Evolutionary conservation across 2,329 filamentous ascomycete genomes (phyloP), one percentile per base, ranked within the genome.

Genomic region (Fusarium coicis): DNA sequence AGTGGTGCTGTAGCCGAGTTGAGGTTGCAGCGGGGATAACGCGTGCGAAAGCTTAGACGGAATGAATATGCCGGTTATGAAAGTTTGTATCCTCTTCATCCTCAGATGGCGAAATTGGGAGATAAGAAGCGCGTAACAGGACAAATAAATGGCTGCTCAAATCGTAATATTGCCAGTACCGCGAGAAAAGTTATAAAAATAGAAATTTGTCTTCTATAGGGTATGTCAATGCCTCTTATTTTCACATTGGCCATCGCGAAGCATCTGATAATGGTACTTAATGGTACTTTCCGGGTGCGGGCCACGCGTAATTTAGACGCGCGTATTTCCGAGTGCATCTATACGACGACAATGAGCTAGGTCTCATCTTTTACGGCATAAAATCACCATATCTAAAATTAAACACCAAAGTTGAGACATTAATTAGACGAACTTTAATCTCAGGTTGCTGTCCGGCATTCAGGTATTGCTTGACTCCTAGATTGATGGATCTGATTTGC

Each of bases 241-340:
- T 46, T 30, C 26, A 1, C 15, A 3, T 10, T 49, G 10, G 15
- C 15, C 21, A 18, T 23, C 15, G n/a, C 21, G 2, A 32, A 23
- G 14, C 21, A 34, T 50, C 30, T 34, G 28, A 23, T 34, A 19
- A 18, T 32, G 30, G 28, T 23, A 32, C 30, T 32, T 34, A 19
- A 18, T 32, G 30, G 28, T 23, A 32, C 30, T 32, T 30, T 32
- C 21, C 30, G 47, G 8, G 16, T 52, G n/a, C 30, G 30, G 47
- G 30, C 30, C 47, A 36, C n/a, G 30, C 47, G 47, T 52, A 52
- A 52, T 26, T 52, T 52, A 36, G 47, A 52, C 47, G 30, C 30
- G 21, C 47, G 47, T 32, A 34, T 36, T 52, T 36, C n/a, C 16
- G 26, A 26, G 5, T 19, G 30, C 19, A 4, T 26, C 9, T 52